These are phyloP conservation scores for Aspergillus sp. DNA, from an alignment of 2,329 filamentous ascomycete species.

Conservation along the genomic window DNA sequence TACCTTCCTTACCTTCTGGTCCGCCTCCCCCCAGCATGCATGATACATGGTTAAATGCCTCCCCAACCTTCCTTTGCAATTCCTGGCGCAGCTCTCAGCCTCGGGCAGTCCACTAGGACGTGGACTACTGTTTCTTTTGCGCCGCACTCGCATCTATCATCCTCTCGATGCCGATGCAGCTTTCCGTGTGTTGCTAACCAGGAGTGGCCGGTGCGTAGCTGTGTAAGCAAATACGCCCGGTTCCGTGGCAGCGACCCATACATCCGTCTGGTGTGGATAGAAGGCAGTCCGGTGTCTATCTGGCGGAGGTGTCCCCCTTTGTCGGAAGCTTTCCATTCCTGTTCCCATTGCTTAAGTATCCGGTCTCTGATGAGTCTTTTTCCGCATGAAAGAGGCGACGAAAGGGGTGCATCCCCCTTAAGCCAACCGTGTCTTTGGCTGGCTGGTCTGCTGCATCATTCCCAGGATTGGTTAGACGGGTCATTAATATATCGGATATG, in stretches of 20 bases:
- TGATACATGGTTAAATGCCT: conserved; percentile 15
- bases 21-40: conserved; percentile 15
- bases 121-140: conserved; percentile 13
- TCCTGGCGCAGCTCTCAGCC: conserved; percentile 4
- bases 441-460: background rate
- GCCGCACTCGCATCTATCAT: conserved; percentile 14
- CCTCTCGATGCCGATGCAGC: conserved; percentile 2
- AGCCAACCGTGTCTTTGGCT: background rate
- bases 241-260: conserved; percentile 12
- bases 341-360: conserved; percentile 4
- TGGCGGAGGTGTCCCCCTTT: conserved; percentile 9
- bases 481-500: no score
- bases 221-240: conserved; percentile 12
- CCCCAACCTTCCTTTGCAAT: conserved; percentile 14
- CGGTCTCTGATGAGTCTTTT: background rate
- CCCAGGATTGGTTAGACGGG: background rate
- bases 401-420: background rate
- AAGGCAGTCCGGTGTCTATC: conserved; percentile 5
- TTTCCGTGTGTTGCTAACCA: conserved; percentile 14
- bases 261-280: conserved; percentile 1
- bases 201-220: conserved; percentile 15
- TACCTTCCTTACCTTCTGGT: conserved; percentile 10
- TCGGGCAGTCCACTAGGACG: conserved; percentile 10
- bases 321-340: conserved; percentile 8
- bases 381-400: background rate